Percentiles rank a stretch among this genome's conserved stretches.
Evolutionary conservation across 1,139 yeast genomes (phyloP).

Genomic region (Kazachstania sp.): DNA sequence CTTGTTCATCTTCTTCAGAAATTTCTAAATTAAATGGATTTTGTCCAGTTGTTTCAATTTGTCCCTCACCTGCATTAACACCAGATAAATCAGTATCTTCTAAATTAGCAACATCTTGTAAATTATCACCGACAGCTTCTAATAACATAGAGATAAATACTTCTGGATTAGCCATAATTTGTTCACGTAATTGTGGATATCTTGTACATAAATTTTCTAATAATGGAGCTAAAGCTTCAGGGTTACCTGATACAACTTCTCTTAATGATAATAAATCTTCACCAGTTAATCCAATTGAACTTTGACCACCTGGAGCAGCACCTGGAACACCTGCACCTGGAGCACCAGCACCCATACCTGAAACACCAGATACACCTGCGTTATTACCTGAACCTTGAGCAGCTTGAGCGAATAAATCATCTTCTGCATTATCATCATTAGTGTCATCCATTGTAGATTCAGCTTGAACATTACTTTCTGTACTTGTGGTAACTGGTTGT

Average conservation of each 20-base stretch:
- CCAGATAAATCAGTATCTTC: not conserved
- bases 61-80: not conserved
- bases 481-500: too few relatives aligned
- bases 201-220: conserved; percentile 75
- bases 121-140: conserved; percentile 45
- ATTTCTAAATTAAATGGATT: conserved; percentile 45
- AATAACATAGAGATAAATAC: conserved; percentile 68
- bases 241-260: conserved; percentile 73
- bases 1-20: conserved; percentile 78
- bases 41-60: conserved; percentile 6
- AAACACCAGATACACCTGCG: conserved; percentile 19
- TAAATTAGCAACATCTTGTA: conserved; percentile 23
- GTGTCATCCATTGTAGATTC: not conserved
- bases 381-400: conserved; percentile 46
- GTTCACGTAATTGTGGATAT: conserved; percentile 79
- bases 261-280: conserved; percentile 60
- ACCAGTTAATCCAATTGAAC: conserved; percentile 31
- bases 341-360: conserved; percentile 19
- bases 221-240: conserved; percentile 79
- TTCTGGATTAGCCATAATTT: conserved; percentile 80
- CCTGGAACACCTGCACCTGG: not conserved
- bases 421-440: conserved; percentile 31
- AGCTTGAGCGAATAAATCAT: conserved; percentile 61
- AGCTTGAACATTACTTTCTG: not conserved
- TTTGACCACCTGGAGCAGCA: conserved; percentile 16